phyloP scores from a whole-genome alignment of 805 yeast genomes.

The Schizosaccharomyces osmophilus region DNA sequence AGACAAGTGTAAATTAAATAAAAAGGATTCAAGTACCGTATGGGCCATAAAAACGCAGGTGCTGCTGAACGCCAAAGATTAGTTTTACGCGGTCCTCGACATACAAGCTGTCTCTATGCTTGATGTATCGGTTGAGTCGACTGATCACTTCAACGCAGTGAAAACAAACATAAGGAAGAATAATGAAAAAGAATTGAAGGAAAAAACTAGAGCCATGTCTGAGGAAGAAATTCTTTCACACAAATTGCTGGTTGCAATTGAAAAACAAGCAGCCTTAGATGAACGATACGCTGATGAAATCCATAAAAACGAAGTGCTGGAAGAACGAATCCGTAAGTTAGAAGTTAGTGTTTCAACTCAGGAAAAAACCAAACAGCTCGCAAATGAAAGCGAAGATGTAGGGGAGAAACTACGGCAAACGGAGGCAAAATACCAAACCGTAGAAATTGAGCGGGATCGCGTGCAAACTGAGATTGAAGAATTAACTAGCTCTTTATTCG shows the following conservation, averaged over 20 bases:
- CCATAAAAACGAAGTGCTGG: constrained; percentile 5
- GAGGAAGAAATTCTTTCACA: constrained; percentile 8
- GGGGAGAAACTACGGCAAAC: constrained; percentile 11
- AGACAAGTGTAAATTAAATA: too few relatives aligned
- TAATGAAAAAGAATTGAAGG: background rate
- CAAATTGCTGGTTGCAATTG: constrained; percentile 11
- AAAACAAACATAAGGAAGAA: background rate
- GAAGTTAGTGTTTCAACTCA: constrained; percentile 5
- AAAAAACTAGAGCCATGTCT: constrained; percentile 5
- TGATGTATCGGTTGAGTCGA: background rate
- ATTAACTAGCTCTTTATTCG: constrained; percentile 48
- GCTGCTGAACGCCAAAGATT: too few relatives aligned
- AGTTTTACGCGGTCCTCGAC: too few relatives aligned
- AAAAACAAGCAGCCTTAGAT: constrained; percentile 11
- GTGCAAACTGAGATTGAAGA: constrained; percentile 59
- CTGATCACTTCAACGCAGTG: too few relatives aligned
- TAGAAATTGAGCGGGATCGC: constrained; percentile 34
- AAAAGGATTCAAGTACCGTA: too few relatives aligned
- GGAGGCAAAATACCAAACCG: constrained; percentile 17
- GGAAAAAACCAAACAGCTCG: constrained; percentile 1
- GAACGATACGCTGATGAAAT: constrained; percentile 7
- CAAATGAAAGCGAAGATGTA: constrained; percentile 9
- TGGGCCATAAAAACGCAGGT: too few relatives aligned
- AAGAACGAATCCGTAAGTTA: constrained; percentile 5
- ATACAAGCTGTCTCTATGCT: background rate